Conservation (phyloP, 441 rosid species). For the Erysimum cheiri region DNA sequence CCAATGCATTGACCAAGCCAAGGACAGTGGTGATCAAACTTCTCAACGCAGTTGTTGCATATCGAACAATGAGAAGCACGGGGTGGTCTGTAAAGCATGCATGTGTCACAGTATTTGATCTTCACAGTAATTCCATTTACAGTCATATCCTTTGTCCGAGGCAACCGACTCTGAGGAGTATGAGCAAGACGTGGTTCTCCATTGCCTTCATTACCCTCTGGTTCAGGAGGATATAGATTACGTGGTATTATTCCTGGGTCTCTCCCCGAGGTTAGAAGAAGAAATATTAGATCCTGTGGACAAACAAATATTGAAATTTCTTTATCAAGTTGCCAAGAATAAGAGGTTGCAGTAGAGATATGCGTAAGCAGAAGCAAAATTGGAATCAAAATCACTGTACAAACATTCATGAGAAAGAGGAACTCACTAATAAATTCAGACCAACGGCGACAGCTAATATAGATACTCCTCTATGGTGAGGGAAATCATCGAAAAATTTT, state of each 20-base stretch:
- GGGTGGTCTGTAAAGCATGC: constrained; percentile 93
- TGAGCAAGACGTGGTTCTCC: constrained; percentile 59
- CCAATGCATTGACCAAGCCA: constrained; percentile 99
- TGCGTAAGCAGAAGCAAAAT: not conserved
- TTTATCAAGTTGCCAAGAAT: not conserved
- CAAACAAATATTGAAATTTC: not conserved
- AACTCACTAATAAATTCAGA: constrained; percentile 71
- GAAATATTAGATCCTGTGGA: constrained; percentile 78
- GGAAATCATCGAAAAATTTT: constrained; percentile 72
- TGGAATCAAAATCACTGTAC: not conserved
- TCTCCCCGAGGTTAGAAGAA: constrained; percentile 90
- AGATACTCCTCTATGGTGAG: constrained; percentile 66
- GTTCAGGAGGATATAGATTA: constrained; percentile 86
- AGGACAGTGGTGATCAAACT: constrained; percentile 98
- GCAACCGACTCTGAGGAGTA: constrained; percentile 70
- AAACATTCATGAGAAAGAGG: constrained; percentile 32
- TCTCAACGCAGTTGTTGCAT: constrained; percentile 91
- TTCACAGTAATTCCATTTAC: constrained; percentile 82
- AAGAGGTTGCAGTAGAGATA: constrained; percentile 4
- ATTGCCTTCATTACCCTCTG: constrained; percentile 63
- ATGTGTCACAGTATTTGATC: constrained; percentile 92
- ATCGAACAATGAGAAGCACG: constrained; percentile 97
- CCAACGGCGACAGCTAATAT: constrained; percentile 60
- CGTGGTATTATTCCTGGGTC: constrained; percentile 97
- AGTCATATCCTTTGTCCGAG: constrained; percentile 79